phyloP scores from a whole-genome alignment of 2,329 filamentous ascomycete species.

The Fusarium coicis region DNA sequence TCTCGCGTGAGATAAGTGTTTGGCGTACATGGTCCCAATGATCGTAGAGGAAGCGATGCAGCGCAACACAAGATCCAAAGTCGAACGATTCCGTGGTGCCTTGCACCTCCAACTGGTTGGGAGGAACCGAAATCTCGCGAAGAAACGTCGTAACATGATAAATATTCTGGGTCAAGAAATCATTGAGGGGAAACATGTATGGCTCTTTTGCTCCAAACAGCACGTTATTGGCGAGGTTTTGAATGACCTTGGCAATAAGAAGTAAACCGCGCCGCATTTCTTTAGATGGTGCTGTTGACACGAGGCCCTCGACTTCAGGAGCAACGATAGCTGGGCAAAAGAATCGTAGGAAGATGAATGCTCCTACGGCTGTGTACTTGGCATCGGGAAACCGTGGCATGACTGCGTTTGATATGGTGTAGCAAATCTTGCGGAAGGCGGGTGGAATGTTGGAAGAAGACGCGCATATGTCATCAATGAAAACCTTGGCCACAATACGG shows the following conservation, averaged over 20 bases:
- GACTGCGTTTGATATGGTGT: conserved; percentile 72
- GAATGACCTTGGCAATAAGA: conserved; percentile 76
- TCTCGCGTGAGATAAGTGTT: conserved; percentile 69
- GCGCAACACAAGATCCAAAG: conserved; percentile 75
- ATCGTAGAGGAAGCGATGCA: conserved; percentile 76
- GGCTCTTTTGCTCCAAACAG: conserved; percentile 77
- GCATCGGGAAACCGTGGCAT: conserved; percentile 73
- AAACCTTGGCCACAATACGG: conserved; percentile 74
- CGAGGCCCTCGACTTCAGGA: conserved; percentile 74
- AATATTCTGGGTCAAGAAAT: conserved; percentile 75
- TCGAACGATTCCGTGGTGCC: conserved; percentile 66
- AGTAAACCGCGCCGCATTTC: conserved; percentile 75
- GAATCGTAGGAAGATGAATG: conserved; percentile 77
- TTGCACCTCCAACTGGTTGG: conserved; percentile 56
- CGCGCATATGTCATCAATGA: conserved; percentile 76
- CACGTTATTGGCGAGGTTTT: conserved; percentile 78
- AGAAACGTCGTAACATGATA: conserved; percentile 74
- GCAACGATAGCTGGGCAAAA: conserved; percentile 79
- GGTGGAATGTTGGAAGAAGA: conserved; percentile 70
- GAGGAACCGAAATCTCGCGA: conserved; percentile 71
- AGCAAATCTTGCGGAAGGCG: conserved; percentile 74
- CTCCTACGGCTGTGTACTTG: conserved; percentile 77
- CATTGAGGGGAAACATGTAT: conserved; percentile 77
- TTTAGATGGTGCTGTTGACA: conserved; percentile 69
- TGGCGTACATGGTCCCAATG: conserved; percentile 77